Percentiles rank a stretch among this genome's conserved stretches.
Conservation (phyloP, 2,329 filamentous ascomycete species). For the Epichloe gansuensis region DNA sequence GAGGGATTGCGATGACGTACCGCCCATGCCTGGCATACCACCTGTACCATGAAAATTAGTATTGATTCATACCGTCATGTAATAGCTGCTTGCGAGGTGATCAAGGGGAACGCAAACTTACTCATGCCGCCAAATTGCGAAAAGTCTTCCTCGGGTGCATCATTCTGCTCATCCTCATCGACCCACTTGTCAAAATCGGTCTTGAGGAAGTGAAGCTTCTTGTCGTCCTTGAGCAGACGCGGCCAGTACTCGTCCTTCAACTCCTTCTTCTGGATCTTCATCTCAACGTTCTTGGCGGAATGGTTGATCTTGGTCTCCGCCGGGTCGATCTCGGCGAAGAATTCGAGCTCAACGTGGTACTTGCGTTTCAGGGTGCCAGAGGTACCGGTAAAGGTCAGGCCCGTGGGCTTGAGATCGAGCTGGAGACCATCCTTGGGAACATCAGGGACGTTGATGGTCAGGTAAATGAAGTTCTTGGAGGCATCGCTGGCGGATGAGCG, state of each 20-base stretch:
- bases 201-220: constrained; percentile 93
- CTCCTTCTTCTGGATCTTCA: constrained; percentile 96
- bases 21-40: constrained; percentile 43
- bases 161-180: constrained; percentile 96
- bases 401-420: constrained; percentile 69
- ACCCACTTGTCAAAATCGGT: constrained; percentile 99
- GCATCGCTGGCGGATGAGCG: constrained; percentile 72
- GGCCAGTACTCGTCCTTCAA: constrained; percentile 93
- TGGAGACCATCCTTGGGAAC: constrained; percentile 63
- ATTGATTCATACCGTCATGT: no score
- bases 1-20: constrained; percentile 21
- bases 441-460: constrained; percentile 83
- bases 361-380: constrained; percentile 75
- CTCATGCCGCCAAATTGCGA: constrained; percentile 56
- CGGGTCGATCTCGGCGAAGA: constrained; percentile 84
- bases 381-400: constrained; percentile 70
- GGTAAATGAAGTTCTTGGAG: constrained; percentile 87
- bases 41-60: constrained; percentile 19
- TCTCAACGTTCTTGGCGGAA: constrained; percentile 75
- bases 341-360: constrained; percentile 76
- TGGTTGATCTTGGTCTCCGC: constrained; percentile 77
- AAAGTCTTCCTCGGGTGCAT: constrained; percentile 69
- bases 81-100: background rate
- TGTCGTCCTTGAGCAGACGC: constrained; percentile 76
- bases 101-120: constrained; percentile 23